phyloP scores from a whole-genome alignment of 2,329 filamentous ascomycete genomes.

The Claviceps capensis region DNA sequence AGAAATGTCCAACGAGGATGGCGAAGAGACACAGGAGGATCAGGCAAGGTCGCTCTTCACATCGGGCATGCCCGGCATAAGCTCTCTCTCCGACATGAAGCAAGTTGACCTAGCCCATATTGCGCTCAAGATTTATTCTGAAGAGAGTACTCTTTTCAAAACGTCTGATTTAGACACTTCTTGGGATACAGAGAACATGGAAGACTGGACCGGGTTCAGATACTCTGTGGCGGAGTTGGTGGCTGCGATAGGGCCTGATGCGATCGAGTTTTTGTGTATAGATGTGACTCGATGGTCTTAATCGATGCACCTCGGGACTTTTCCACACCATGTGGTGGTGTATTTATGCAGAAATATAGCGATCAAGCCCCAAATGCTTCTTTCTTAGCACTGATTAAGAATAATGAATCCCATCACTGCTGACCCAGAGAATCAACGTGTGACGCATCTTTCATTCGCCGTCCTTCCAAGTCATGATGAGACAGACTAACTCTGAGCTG shows the following conservation, averaged over 20 bases:
- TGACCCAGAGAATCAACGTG: too few species aligned
- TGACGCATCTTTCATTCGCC: too few species aligned
- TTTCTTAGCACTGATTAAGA: too few species aligned
- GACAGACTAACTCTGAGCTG: too few species aligned
- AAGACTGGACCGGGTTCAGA: slow-evolving; percentile 39
- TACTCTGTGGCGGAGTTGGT: slow-evolving; percentile 53
- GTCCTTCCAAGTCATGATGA: too few species aligned
- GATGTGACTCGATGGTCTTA: slow-evolving; percentile 29
- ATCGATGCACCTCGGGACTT: background rate
- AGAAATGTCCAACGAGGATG: background rate
- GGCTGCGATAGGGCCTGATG: slow-evolving; percentile 48
- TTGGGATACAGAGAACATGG: slow-evolving; percentile 43
- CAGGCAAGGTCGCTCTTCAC: slow-evolving; percentile 34
- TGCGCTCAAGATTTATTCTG: slow-evolving; percentile 33
- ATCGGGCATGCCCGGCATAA: slow-evolving; percentile 54
- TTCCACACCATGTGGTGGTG: background rate
- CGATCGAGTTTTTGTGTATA: slow-evolving; percentile 43
- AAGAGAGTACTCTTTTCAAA: slow-evolving; percentile 22
- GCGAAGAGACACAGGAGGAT: slow-evolving; percentile 12
- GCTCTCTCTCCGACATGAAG: slow-evolving; percentile 38
- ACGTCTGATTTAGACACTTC: slow-evolving; percentile 35
- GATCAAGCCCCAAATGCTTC: too few species aligned
- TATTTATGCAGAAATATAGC: background rate
- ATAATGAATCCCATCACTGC: too few species aligned
- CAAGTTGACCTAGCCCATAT: slow-evolving; percentile 45